Conservation (phyloP, 805 yeast species). For the Tetrapisispora pingtungensis region DNA sequence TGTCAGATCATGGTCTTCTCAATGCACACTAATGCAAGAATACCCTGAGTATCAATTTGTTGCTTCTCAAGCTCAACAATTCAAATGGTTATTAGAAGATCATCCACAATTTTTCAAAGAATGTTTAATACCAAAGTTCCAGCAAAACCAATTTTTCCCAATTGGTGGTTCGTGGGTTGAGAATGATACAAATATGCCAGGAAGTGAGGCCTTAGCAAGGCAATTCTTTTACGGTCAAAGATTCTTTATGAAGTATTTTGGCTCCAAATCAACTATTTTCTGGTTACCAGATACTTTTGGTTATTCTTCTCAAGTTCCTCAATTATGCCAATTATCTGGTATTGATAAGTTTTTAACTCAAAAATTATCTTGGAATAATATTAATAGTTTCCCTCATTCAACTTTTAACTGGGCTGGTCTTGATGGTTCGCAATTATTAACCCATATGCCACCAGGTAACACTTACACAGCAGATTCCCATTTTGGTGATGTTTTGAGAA, state of each 20-base stretch:
- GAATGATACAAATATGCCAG: conserved; percentile 91
- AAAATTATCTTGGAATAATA: conserved; percentile 92
- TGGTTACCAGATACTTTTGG: conserved; percentile 99
- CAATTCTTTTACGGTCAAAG: conserved; percentile 89
- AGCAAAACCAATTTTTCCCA: conserved; percentile 70
- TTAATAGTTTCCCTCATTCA: conserved; percentile 78
- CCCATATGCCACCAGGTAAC: conserved; percentile 97
- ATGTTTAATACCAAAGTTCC: conserved; percentile 50
- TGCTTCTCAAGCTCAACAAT: conserved; percentile 95
- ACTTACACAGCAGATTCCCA: conserved; percentile 91
- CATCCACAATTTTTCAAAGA: conserved; percentile 71
- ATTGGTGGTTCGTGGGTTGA: conserved; percentile 99
- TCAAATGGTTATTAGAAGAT: conserved; percentile 78
- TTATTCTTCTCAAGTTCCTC: conserved; percentile 91
- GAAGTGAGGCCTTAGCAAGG: conserved; percentile 81
- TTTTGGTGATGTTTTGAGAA: conserved; percentile 83
- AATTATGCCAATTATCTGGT: conserved; percentile 78
- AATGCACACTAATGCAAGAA: conserved; percentile 68
- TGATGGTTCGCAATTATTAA: conserved; percentile 86
- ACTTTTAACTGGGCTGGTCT: conserved; percentile 94
- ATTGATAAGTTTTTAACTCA: conserved; percentile 82
- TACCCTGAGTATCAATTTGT: conserved; percentile 92
- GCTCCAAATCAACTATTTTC: conserved; percentile 60
- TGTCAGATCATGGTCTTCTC: conserved; percentile 93
- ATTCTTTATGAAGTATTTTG: conserved; percentile 72